Evolutionary conservation across 1,139 yeast genomes (phyloP), one percentile per base, ranked within the genome.

Genomic region (Yamadazyma epiphylla): DNA sequence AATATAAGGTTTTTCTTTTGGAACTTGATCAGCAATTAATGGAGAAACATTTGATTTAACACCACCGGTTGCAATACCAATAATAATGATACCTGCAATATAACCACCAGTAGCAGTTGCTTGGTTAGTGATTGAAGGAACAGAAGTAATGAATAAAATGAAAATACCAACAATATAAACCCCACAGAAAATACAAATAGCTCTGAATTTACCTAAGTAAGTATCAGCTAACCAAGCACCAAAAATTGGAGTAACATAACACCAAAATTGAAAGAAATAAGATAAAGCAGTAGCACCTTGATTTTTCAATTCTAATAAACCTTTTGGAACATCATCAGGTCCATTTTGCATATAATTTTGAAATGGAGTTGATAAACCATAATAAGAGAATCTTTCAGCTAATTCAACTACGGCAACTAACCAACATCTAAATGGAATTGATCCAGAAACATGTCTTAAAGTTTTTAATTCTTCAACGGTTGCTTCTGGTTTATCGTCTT

Each of bases 331-430:
- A 35, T 60, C 68, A 31, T 53, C 37, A 14, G 71, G 70, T 19
- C 58, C 52, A 39, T 68, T 53, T 55, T 81, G 87, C 78, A 83
- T 80, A 55, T 83, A 84, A 60, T 85, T 84, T 56, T 78, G 82
- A 62, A 84, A 77, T 13, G 87, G 82, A 38, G 85, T 82, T 29
- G 80, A 69, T 36, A 83, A 64, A 49, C 94, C 94, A 48, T 84
- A 85, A 65, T 79, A 85, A n/a, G 91, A 71, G 54, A 85, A 85
- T 46, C 95, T 74, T 58, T 85, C 95, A 25, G 89, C 77, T 42
- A 85, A 74, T 56, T 85, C 95, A 24, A 85, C 85, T 29, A 83
- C 42, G 21, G 91, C 88, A 30, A 85, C 84, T 36, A 81, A 66
- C 78, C 84, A 85, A 43, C 85, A 78, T 28, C 64, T 50, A 16